These are phyloP conservation scores for Citrullus mucosospermus DNA, from an alignment of 306 rosid species.

Conservation along the genomic window DNA sequence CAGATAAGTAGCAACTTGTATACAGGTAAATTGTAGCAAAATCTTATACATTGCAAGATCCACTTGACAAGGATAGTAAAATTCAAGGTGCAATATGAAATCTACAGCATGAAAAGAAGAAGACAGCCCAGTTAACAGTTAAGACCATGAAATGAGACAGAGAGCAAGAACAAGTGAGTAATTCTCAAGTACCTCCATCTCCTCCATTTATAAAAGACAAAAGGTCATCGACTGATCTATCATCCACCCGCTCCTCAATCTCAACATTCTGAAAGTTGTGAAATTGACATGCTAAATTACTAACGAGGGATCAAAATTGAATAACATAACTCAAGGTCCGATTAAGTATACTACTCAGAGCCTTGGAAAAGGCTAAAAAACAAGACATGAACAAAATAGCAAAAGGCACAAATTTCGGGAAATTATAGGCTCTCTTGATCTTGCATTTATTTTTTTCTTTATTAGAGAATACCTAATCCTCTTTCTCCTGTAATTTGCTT, in stretches of 20 bases:
- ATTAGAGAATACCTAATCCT: background rate
- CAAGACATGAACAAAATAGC: background rate
- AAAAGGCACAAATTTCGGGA: background rate
- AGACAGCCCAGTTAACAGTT: background rate
- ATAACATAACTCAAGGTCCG: conserved; percentile 11
- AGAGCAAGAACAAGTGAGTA: background rate
- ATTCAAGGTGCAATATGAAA: background rate
- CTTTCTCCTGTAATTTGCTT: background rate
- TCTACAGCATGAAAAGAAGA: conserved; percentile 9
- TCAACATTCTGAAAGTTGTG: conserved; percentile 51
- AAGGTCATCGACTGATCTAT: conserved; percentile 84
- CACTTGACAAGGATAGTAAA: background rate
- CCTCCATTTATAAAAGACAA: conserved; percentile 78
- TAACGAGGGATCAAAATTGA: background rate
- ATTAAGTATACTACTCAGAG: conserved; percentile 20
- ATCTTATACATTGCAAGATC: background rate
- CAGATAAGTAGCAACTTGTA: background rate
- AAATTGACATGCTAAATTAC: conserved; percentile 2
- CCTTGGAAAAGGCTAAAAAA: conserved; percentile 24
- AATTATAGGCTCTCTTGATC: background rate
- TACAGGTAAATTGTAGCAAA: background rate
- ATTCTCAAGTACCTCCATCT: conserved; percentile 36
- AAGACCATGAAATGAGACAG: background rate
- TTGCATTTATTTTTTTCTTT: background rate
- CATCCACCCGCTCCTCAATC: conserved; percentile 62